These are phyloP conservation scores for Arctium minus DNA, from an alignment of 129 eudicot genomes.

Conservation along the genomic window DNA sequence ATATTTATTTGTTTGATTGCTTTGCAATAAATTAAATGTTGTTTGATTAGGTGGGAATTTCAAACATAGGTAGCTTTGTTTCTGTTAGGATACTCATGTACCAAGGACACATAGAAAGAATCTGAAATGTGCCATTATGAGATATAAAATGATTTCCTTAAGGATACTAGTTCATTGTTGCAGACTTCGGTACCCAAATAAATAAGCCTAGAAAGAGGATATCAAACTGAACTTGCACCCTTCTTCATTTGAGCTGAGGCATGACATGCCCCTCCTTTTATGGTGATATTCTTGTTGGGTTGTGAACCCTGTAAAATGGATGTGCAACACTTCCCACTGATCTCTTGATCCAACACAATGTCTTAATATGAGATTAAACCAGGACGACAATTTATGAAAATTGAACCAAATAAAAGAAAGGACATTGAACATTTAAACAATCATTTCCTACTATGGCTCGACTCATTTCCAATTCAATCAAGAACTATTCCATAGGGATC, in stretches of 20 bases:
- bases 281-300: not conserved
- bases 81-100: not conserved
- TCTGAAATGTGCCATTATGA: not conserved
- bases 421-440: not conserved
- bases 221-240: not conserved
- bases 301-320: not conserved
- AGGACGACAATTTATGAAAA: not conserved
- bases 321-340: not conserved
- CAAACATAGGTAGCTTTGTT: not conserved
- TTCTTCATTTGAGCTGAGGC: not conserved
- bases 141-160: not conserved
- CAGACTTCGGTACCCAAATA: not conserved
- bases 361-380: too few species aligned
- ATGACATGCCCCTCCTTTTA: not conserved
- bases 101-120: not conserved
- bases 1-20: not conserved
- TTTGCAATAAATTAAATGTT: not conserved
- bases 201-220: not conserved
- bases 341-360: not conserved
- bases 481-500: not conserved
- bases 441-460: not conserved
- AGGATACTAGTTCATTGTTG: not conserved
- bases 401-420: not conserved
- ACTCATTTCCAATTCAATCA: not conserved
- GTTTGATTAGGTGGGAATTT: not conserved